phyloP scores from a whole-genome alignment of 441 rosid species.

The Hura crepitans region DNA sequence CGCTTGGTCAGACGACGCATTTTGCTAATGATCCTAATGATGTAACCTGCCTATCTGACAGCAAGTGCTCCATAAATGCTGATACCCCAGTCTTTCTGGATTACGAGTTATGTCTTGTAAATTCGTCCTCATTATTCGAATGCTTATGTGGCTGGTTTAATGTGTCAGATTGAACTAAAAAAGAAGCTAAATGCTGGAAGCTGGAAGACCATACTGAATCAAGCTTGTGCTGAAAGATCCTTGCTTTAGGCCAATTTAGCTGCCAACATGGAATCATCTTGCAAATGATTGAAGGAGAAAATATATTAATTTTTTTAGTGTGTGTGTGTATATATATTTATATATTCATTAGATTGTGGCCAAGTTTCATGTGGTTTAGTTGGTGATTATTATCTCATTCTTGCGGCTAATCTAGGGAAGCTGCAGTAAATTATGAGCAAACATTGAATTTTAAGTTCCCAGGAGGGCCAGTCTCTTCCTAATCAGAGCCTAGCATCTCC shows the following conservation, averaged over 20 bases:
- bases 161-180: constrained; percentile 39
- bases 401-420: neutral
- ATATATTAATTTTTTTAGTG: neutral
- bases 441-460: neutral
- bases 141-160: constrained; percentile 11
- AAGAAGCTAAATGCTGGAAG: constrained; percentile 45
- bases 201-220: constrained; percentile 35
- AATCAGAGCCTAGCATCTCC: too few species aligned
- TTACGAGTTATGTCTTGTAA: constrained; percentile 47
- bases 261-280: constrained; percentile 12
- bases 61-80: constrained; percentile 22
- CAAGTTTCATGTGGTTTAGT: neutral
- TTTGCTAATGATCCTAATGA: constrained; percentile 23
- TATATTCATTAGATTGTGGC: neutral
- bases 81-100: constrained; percentile 39
- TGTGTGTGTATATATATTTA: too few species aligned
- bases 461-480: too few species aligned
- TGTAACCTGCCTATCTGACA: constrained; percentile 18
- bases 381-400: neutral
- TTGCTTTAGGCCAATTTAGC: constrained; percentile 36
- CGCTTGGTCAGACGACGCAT: constrained; percentile 49
- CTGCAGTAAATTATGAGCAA: neutral
- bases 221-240: constrained; percentile 46
- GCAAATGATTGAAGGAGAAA: constrained; percentile 8
- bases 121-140: constrained; percentile 35